phyloP scores from a whole-genome alignment of 139 green algal genomes.

The Chlorella sp. region DNA sequence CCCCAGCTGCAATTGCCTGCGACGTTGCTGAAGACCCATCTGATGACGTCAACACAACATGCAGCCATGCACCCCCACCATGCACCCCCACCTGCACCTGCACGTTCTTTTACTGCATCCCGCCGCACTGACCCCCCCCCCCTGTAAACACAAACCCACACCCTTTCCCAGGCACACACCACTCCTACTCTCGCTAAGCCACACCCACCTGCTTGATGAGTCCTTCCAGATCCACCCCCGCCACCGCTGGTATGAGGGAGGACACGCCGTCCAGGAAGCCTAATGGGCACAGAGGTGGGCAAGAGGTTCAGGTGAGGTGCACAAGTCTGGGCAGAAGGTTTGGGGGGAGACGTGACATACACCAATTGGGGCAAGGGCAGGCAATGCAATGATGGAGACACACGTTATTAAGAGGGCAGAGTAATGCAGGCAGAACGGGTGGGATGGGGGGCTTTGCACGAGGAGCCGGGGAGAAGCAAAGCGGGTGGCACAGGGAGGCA shows the following conservation, averaged over 20 bases:
- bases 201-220: conserved; percentile 41
- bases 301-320: background rate
- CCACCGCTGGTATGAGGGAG: conserved; percentile 7
- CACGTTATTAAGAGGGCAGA: background rate
- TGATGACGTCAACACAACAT: no score
- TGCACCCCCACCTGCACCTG: background rate
- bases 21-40: no score
- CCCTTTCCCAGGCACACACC: no score
- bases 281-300: conserved; percentile 20
- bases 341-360: no score
- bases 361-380: background rate
- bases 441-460: no score
- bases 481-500: background rate
- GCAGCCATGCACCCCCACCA: no score
- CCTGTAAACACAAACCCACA: background rate
- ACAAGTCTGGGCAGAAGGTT: no score
- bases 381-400: background rate
- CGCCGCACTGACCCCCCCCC: no score
- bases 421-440: background rate
- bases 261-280: conserved; percentile 35
- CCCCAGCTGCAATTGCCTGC: no score
- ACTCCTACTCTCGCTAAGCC: no score
- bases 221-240: conserved; percentile 56
- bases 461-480: no score
- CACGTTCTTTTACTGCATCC: no score